These are phyloP conservation scores for Suillus variegatus DNA, from an alignment of 768 basidiomycete species.

Conservation along the genomic window DNA sequence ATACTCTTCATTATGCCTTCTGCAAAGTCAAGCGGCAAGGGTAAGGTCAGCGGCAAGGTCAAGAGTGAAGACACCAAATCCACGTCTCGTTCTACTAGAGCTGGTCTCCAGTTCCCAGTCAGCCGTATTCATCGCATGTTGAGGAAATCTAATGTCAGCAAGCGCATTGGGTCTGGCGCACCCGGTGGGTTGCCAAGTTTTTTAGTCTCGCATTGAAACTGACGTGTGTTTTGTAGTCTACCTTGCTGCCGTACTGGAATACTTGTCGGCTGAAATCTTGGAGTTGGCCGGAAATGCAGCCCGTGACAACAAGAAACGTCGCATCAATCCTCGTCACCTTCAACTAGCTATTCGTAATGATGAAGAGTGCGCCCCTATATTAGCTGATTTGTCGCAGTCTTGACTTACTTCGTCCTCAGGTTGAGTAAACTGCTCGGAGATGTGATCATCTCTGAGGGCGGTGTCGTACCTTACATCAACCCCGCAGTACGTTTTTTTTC, in stretches of 20 bases:
- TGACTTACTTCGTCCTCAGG: constrained; percentile 33
- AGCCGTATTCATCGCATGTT: constrained; percentile 91
- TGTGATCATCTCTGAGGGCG: constrained; percentile 94
- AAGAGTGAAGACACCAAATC: constrained; percentile 50
- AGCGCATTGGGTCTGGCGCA: constrained; percentile 87
- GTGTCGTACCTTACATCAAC: constrained; percentile 85
- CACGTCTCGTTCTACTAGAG: constrained; percentile 72
- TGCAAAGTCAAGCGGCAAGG: constrained; percentile 28
- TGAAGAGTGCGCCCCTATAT: constrained; percentile 61
- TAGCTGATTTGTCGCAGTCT: neutral
- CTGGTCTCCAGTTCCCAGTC: constrained; percentile 86
- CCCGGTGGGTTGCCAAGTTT: constrained; percentile 54
- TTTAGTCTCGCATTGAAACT: neutral
- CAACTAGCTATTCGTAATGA: constrained; percentile 95
- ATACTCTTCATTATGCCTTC: constrained; percentile 23
- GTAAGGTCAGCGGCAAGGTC: constrained; percentile 54
- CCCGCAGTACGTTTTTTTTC: constrained; percentile 42
- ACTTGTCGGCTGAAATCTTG: constrained; percentile 91
- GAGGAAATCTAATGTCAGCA: constrained; percentile 84
- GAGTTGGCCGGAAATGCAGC: constrained; percentile 91
- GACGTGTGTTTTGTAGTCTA: constrained; percentile 57
- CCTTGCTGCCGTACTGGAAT: constrained; percentile 90
- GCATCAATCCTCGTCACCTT: constrained; percentile 93
- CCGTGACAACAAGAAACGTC: constrained; percentile 91
- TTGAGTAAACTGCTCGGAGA: constrained; percentile 71